These are phyloP conservation scores for Calycina herbarum DNA, from an alignment of 2,329 filamentous ascomycete genomes.

Conservation along the genomic window DNA sequence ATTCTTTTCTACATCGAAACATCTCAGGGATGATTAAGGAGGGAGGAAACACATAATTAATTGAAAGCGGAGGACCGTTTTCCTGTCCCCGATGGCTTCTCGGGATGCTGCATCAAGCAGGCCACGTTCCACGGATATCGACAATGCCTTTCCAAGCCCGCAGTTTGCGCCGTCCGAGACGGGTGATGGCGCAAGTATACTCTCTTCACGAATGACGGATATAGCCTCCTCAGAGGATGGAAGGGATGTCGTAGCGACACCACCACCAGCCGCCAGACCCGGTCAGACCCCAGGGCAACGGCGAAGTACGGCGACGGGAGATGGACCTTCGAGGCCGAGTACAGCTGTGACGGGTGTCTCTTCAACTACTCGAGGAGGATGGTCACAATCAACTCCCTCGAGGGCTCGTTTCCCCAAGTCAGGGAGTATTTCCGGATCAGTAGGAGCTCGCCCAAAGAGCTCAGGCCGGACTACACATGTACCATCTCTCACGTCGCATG, in stretches of 20 bases:
- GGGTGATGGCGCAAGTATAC: slow-evolving; percentile 47
- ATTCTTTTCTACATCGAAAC: slow-evolving; percentile 15
- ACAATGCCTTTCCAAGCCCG: slow-evolving; percentile 24
- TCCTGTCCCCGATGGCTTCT: slow-evolving; percentile 27
- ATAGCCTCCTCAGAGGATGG: slow-evolving; percentile 54
- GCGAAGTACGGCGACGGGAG: slow-evolving; percentile 43
- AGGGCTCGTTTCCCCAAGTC: slow-evolving; percentile 53
- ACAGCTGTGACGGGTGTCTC: slow-evolving; percentile 55
- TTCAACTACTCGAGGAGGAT: slow-evolving; percentile 45
- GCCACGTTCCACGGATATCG: slow-evolving; percentile 24
- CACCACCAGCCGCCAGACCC: slow-evolving; percentile 32
- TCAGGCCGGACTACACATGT: slow-evolving; percentile 85
- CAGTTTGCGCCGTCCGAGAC: slow-evolving; percentile 33
- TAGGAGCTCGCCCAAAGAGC: slow-evolving; percentile 59
- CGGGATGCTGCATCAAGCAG: slow-evolving; percentile 24
- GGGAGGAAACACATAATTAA: slow-evolving; percentile 16
- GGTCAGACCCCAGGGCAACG: slow-evolving; percentile 37
- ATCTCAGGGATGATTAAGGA: slow-evolving; percentile 23
- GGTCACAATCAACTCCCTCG: slow-evolving; percentile 53
- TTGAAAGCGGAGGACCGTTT: slow-evolving; percentile 18
- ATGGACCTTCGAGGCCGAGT: slow-evolving; percentile 50
- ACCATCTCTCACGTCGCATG: slow-evolving; percentile 82
- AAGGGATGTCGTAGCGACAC: slow-evolving; percentile 42
- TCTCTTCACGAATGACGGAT: slow-evolving; percentile 58
- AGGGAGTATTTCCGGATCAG: slow-evolving; percentile 40